Evolutionary conservation across 2,329 filamentous ascomycete species (phyloP).

Genomic region (Aspergillus sp.): DNA sequence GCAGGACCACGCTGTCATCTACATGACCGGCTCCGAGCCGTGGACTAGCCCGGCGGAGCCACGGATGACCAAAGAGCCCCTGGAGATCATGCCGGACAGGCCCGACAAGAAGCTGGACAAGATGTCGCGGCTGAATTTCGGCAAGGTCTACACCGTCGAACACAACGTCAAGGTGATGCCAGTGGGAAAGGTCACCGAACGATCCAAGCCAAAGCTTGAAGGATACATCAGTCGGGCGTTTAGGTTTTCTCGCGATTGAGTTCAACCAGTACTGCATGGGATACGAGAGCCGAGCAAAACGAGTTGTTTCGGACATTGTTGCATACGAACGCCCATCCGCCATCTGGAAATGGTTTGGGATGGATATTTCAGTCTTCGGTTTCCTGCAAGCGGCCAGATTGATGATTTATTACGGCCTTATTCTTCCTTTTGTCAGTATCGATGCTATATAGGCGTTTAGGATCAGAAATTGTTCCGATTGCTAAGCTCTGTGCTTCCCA

Average conservation of each 20-base stretch:
- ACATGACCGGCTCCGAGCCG: conserved; percentile 17
- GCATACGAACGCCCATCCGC: neutral
- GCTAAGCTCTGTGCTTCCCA: no score
- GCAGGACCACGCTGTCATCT: conserved; percentile 30
- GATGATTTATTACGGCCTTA: no score
- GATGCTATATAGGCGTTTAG: no score
- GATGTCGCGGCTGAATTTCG: conserved; percentile 33
- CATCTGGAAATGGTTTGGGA: no score
- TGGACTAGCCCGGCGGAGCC: conserved; percentile 14
- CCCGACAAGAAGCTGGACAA: conserved; percentile 15
- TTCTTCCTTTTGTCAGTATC: no score
- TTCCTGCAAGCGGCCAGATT: no score
- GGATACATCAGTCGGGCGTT: conserved; percentile 11
- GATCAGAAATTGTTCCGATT: no score
- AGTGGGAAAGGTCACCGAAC: conserved; percentile 24
- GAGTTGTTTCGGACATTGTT: neutral
- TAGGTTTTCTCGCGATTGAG: neutral
- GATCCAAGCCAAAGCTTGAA: conserved; percentile 16
- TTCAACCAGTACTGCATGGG: neutral
- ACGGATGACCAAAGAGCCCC: conserved; percentile 26
- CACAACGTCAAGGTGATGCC: conserved; percentile 35
- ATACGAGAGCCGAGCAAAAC: neutral
- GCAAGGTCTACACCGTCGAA: conserved; percentile 34
- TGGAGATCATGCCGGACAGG: conserved; percentile 22
- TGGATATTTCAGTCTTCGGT: no score